Percentiles rank a stretch among this genome's conserved stretches.
Conservation (phyloP, 2,329 filamentous ascomycete genomes). For the Fusarium sp. region DNA sequence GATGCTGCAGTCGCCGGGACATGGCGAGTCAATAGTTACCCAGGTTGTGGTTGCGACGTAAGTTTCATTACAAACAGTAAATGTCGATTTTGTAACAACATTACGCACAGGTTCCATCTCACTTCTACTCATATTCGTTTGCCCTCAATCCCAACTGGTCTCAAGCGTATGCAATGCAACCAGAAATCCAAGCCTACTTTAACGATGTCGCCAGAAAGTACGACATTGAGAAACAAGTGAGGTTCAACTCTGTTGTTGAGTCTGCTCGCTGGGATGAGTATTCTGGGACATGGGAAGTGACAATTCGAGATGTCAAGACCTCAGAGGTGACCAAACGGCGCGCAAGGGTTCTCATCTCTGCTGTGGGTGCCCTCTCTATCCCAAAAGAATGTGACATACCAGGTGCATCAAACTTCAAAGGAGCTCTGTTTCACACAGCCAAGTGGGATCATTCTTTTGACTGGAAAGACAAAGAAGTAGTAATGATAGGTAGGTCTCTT, state of each 20-base stretch:
- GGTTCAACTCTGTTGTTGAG: slow-evolving; percentile 39
- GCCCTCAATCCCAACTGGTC: slow-evolving; percentile 49
- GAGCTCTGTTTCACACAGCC: slow-evolving; percentile 46
- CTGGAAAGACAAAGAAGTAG: slow-evolving; percentile 43
- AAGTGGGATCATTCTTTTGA: slow-evolving; percentile 49
- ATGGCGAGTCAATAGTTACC: slow-evolving; percentile 49
- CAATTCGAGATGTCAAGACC: slow-evolving; percentile 29
- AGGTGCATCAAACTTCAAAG: slow-evolving; percentile 39
- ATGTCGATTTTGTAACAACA: accelerated
- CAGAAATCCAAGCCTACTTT: slow-evolving; percentile 49
- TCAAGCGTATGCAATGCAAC: slow-evolving; percentile 46
- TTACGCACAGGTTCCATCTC: slow-evolving; percentile 39
- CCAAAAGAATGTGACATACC: slow-evolving; percentile 44
- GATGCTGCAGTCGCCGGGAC: slow-evolving; percentile 44
- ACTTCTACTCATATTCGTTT: slow-evolving; percentile 52
- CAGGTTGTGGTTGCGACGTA: slow-evolving; percentile 48
- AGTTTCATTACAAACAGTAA: neutral
- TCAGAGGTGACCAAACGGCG: slow-evolving; percentile 2
- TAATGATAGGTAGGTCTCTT: slow-evolving; percentile 39
- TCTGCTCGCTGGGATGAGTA: slow-evolving; percentile 43
- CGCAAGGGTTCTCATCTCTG: slow-evolving; percentile 44
- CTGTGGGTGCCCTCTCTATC: slow-evolving; percentile 45
- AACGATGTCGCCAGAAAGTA: slow-evolving; percentile 39
- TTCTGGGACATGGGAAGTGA: slow-evolving; percentile 40
- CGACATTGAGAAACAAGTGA: slow-evolving; percentile 38